Conservation (phyloP, 345 rosid species). For the Cardamine resedifolia region DNA sequence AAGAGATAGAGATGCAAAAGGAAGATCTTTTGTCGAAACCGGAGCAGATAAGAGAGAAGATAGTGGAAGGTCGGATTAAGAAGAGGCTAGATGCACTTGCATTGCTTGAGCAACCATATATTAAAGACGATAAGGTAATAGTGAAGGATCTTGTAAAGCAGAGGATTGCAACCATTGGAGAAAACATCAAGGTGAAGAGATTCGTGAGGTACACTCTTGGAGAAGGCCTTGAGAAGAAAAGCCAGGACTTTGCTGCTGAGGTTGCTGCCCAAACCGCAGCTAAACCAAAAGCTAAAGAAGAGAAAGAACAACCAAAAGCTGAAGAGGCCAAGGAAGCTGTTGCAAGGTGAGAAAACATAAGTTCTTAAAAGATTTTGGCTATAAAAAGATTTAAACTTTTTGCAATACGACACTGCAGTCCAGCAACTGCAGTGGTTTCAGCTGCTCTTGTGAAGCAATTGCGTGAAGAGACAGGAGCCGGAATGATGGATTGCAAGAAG, state of each 20-base stretch:
- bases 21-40: conserved; percentile 93
- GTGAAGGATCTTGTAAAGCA: conserved; percentile 90
- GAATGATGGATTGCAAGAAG: conserved; percentile 99
- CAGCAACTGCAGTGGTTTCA: conserved; percentile 54
- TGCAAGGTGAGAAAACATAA: conserved; percentile 51
- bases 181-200: conserved; percentile 86
- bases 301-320: conserved; percentile 52
- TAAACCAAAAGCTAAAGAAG: conserved; percentile 49
- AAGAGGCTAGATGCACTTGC: conserved; percentile 90
- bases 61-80: conserved; percentile 86
- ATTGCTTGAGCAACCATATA: conserved; percentile 90
- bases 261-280: conserved; percentile 93
- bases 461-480: conserved; percentile 96
- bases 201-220: conserved; percentile 87
- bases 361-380: not conserved
- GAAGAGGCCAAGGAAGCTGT: conserved; percentile 57
- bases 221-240: conserved; percentile 90
- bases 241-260: conserved; percentile 94
- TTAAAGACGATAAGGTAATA: conserved; percentile 83
- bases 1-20: conserved; percentile 91
- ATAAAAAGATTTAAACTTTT: not conserved
- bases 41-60: conserved; percentile 81
- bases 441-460: conserved; percentile 90
- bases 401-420: conserved; percentile 45
- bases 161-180: conserved; percentile 91